Conservation (phyloP, 1,139 yeast species). For the Blastobotrys arbuscula region DNA sequence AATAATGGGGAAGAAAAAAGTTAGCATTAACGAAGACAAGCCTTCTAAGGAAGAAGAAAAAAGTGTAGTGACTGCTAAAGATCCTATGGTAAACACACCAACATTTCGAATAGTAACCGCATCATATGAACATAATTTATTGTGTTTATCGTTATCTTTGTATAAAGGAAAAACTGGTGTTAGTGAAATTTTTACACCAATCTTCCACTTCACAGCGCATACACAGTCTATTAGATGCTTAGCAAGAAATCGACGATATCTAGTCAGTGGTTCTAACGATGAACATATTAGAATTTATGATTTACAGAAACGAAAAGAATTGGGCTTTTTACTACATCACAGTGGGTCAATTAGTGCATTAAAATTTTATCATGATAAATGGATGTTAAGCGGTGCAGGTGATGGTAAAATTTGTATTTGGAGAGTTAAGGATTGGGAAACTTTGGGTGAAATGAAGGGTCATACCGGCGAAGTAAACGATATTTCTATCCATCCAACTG, state of each 20-base stretch:
- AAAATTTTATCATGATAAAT: slow-evolving; percentile 59
- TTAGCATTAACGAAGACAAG: neutral
- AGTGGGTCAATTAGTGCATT: slow-evolving; percentile 81
- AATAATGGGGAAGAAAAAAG: slow-evolving; percentile 1
- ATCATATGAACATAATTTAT: slow-evolving; percentile 87
- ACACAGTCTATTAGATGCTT: slow-evolving; percentile 78
- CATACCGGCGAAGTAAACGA: slow-evolving; percentile 66
- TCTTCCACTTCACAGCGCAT: slow-evolving; percentile 95
- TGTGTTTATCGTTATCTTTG: slow-evolving; percentile 72
- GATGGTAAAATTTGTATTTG: slow-evolving; percentile 88
- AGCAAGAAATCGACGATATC: slow-evolving; percentile 75
- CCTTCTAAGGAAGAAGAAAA: neutral
- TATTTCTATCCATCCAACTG: slow-evolving; percentile 86
- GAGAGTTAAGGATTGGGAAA: slow-evolving; percentile 98
- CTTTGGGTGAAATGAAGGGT: slow-evolving; percentile 81
- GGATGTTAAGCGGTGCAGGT: slow-evolving; percentile 87
- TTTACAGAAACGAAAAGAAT: slow-evolving; percentile 85
- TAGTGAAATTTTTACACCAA: slow-evolving; percentile 74
- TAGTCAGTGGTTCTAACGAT: slow-evolving; percentile 93
- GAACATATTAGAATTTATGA: slow-evolving; percentile 94
- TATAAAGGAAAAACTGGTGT: slow-evolving; percentile 27
- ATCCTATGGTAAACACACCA: neutral
- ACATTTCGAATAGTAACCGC: slow-evolving; percentile 82
- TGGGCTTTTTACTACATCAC: slow-evolving; percentile 86
- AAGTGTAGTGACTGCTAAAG: neutral